Base-by-base conservation (phyloP, 352 stramenopile genomes). In the Globisporangium nunn region DNA sequence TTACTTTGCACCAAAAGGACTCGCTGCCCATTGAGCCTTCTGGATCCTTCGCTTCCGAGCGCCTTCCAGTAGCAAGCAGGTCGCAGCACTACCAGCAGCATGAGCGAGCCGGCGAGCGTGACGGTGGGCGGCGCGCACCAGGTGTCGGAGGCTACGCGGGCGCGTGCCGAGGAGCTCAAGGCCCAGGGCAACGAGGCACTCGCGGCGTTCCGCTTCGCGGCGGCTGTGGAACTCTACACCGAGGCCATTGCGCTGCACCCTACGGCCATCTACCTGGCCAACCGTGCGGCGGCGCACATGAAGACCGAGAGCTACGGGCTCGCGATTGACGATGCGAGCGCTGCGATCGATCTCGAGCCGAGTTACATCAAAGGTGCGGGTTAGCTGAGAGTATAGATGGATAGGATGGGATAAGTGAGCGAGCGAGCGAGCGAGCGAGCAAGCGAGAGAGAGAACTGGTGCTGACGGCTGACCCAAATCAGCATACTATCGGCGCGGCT, bases 251-350 rank as follows among this genome's bases (percentile, higher is more conserved):
- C 75, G 58, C 68, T 98, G 23, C 62, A 61, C 17, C 88, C 90
- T 12, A 97, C 84, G 15, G 89, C 93, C 35, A 95, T 98, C 64
- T 97, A 96, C 73, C 98, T 96, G 61, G 78, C 89, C 47, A 98
- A 98, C 73, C 83, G 95, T 28, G 96, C 97, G 6, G 91, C 98
- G 53, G 95, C 96, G 23, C 97, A 98, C 71, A 94, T 99, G 62
- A 98, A 98, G 68, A 95, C 96, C 57, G 97, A 99, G 77, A 98
- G 93, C 75, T 99, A 99, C 71, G 97, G 96, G 1, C 72, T 98
- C 6, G 97, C 97, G 8, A 98, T 99, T 52, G 72, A 90, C 30
- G 97, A 99, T 64, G 95, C 96, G 11, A 96, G 93, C n/a, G 69
- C 80, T 4, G 96, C 97, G 1, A 94, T 99, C 51, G 73, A 87